phyloP scores from a whole-genome alignment of 352 stramenopile genomes.

The Albugo candida region DNA sequence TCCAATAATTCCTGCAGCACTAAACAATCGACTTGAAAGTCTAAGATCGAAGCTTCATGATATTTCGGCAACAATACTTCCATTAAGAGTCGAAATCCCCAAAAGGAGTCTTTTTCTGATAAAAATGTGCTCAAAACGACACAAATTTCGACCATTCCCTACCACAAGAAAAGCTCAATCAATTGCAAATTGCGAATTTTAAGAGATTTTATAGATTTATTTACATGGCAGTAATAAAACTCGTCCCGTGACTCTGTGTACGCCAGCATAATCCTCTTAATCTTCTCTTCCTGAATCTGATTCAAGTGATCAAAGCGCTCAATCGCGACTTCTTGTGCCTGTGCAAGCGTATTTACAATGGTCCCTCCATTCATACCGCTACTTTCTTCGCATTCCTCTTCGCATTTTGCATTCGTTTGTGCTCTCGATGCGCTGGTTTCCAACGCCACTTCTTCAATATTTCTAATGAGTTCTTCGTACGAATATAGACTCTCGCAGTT shows the following conservation, averaged over 20 bases:
- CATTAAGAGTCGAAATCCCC: constrained; percentile 46
- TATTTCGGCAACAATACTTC: constrained; percentile 61
- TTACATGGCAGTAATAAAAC: constrained; percentile 51
- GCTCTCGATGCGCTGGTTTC: too few species aligned
- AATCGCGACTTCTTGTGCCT: constrained; percentile 60
- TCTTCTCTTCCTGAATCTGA: constrained; percentile 68
- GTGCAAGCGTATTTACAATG: constrained; percentile 7
- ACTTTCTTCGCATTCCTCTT: neutral
- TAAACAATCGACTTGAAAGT: constrained; percentile 68
- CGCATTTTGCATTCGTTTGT: too few species aligned
- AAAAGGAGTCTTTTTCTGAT: constrained; percentile 60
- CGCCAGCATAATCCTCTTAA: constrained; percentile 51
- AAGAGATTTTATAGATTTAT: neutral
- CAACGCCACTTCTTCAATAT: too few species aligned
- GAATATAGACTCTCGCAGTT: neutral
- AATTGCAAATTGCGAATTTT: neutral
- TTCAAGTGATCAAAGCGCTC: constrained; percentile 61
- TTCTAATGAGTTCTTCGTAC: neutral
- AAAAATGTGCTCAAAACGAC: constrained; percentile 58
- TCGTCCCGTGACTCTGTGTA: constrained; percentile 53
- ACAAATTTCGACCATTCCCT: constrained; percentile 67
- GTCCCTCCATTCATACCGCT: neutral
- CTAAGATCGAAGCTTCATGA: constrained; percentile 54
- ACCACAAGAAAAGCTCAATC: neutral
- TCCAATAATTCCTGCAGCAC: constrained; percentile 55